Conservation (phyloP, 2,329 filamentous ascomycete species). For the Cladophialophora exuberans region DNA sequence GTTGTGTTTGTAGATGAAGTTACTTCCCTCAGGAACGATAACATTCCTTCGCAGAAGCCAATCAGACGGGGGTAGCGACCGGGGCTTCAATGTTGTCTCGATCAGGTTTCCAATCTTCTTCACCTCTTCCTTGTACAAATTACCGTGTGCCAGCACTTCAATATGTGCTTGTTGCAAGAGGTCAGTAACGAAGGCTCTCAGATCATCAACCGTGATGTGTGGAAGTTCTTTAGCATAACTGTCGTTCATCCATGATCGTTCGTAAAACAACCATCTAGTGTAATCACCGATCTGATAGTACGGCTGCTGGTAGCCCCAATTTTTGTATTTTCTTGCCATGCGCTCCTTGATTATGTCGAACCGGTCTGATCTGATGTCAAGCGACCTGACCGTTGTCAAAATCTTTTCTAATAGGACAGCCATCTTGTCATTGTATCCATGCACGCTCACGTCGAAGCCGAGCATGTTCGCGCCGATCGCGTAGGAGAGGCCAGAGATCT, state of each 20-base stretch:
- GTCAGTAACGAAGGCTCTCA: constrained; percentile 77
- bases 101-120: constrained; percentile 82
- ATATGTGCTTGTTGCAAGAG: constrained; percentile 82
- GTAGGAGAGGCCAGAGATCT: constrained; percentile 87
- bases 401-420: constrained; percentile 88
- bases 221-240: constrained; percentile 78
- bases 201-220: constrained; percentile 71
- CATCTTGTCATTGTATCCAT: constrained; percentile 96
- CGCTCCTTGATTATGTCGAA: constrained; percentile 93
- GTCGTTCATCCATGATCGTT: constrained; percentile 77
- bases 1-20: constrained; percentile 79
- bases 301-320: constrained; percentile 85
- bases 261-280: constrained; percentile 76
- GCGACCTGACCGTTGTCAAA: constrained; percentile 77
- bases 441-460: constrained; percentile 77
- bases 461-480: constrained; percentile 71
- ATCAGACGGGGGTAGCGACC: constrained; percentile 72
- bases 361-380: constrained; percentile 81
- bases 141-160: constrained; percentile 87
- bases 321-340: constrained; percentile 73
- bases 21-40: constrained; percentile 75
- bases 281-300: constrained; percentile 87
- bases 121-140: constrained; percentile 91
- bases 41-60: constrained; percentile 79
- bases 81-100: constrained; percentile 75